Conservation (phyloP, 2,329 filamentous ascomycete genomes). For the Ophiocordyceps camponoti-leonardi region DNA sequence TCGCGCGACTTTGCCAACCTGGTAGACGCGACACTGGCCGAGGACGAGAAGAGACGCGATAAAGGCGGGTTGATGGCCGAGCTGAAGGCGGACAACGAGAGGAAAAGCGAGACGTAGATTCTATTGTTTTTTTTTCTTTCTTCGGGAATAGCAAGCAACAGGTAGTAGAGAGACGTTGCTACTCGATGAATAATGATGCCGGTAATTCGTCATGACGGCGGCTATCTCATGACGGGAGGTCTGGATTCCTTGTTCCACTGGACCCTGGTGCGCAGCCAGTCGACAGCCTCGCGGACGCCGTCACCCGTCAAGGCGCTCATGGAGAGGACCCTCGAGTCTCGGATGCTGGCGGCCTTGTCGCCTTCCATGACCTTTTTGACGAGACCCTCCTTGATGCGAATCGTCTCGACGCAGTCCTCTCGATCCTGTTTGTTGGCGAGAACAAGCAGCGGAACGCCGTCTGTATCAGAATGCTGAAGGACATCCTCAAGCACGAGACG, state of each 20-base stretch:
- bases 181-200: background rate
- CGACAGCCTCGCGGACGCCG: slow-evolving; percentile 87
- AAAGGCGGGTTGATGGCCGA: slow-evolving; percentile 66
- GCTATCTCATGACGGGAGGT: slow-evolving; percentile 80
- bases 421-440: slow-evolving; percentile 96
- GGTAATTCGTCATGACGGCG: background rate
- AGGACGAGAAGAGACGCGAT: slow-evolving; percentile 63
- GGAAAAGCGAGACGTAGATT: slow-evolving; percentile 15
- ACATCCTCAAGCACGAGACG: slow-evolving; percentile 79
- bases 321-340: slow-evolving; percentile 81
- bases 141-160: background rate
- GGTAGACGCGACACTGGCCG: slow-evolving; percentile 55
- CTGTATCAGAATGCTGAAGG: slow-evolving; percentile 69
- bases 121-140: background rate
- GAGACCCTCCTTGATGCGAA: slow-evolving; percentile 89
- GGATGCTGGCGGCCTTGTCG: slow-evolving; percentile 68
- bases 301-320: slow-evolving; percentile 78
- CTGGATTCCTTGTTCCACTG: slow-evolving; percentile 93
- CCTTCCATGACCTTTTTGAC: slow-evolving; percentile 94
- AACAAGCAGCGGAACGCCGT: slow-evolving; percentile 80
- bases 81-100: slow-evolving; percentile 68
- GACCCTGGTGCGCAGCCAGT: slow-evolving; percentile 83
- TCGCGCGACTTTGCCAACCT: slow-evolving; percentile 63
- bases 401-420: slow-evolving; percentile 94
- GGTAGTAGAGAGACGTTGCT: background rate